These are phyloP conservation scores for Alternaria conjuncta DNA, from an alignment of 2,329 filamentous ascomycete species.

Conservation along the genomic window DNA sequence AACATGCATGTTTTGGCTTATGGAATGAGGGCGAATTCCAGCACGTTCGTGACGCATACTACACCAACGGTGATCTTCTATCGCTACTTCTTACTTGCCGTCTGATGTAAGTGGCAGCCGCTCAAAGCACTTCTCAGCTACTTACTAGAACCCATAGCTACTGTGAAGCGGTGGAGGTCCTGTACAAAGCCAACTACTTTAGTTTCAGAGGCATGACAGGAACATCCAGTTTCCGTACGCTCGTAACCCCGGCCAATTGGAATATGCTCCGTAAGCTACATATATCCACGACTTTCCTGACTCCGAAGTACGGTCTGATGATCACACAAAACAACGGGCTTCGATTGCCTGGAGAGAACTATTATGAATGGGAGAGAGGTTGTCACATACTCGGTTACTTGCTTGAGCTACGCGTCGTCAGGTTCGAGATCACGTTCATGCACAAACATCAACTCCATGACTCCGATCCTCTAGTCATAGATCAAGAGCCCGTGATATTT, in stretches of 20 bases:
- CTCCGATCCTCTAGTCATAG: neutral
- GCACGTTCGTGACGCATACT: neutral
- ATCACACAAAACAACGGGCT: too few species aligned
- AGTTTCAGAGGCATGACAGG: conserved; percentile 14
- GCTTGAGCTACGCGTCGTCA: conserved; percentile 1
- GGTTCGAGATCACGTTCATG: conserved; percentile 11
- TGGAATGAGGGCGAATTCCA: neutral
- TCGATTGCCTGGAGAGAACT: too few species aligned
- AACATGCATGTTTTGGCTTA: neutral
- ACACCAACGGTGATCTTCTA: neutral
- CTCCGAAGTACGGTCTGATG: neutral
- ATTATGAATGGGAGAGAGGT: neutral
- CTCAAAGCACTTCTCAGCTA: neutral
- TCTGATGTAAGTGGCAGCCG: neutral
- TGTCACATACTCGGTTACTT: conserved; percentile 5
- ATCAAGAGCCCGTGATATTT: neutral
- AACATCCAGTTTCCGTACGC: neutral
- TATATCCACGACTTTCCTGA: conserved; percentile 16
- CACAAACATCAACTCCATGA: neutral
- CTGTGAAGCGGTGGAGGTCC: conserved; percentile 8
- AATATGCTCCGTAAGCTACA: conserved; percentile 8
- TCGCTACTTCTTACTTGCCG: neutral
- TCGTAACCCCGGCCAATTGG: conserved; percentile 5
- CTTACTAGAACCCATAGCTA: neutral
- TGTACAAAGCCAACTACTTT: conserved; percentile 15